Evolutionary conservation across 441 rosid genomes (phyloP), one percentile per base, ranked within the genome.

Genomic region (Erodium moschatum): DNA sequence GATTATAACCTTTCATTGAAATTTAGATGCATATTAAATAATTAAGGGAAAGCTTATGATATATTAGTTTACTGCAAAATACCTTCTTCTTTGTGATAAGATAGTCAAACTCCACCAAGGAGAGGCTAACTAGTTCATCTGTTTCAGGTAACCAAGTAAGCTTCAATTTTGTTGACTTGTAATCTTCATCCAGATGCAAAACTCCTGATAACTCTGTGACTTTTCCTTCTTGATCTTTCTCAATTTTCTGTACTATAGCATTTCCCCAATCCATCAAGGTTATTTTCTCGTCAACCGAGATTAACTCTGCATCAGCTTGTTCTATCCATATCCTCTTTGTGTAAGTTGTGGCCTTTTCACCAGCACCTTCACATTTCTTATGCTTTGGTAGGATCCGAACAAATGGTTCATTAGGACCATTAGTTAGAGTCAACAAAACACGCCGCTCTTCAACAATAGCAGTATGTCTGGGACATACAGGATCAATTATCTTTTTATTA

Each of bases 261-360:
- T 91, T 93, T 65, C 97, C 98, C 97, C 95, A 93, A 70, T 93
- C 97, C 98, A 93, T 93, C 66, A 91, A 76, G 63, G 96, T 92
- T 58, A 92, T 75, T 79, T 91, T 97, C 85, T 88, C 96, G 52
- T 80, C 73, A 58, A 67, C 86, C 3, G 89, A 85, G 75, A 93
- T 84, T 65, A 81, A 80, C 70, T 56, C 70, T 0, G 96, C 97
- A 84, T 91, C 97, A 48, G 78, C 92, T 67, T 82, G 84, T 64
- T 93, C 97, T 10, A 89, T 66, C 98, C 91, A 93, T 56, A 91
- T 81, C 46, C 81, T 83, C 79, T 82, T 89, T 0, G 91, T 84
- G 83, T 71, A 93, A n/a, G 92, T 84, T 33, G 96, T 90, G 4
- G 93, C 86, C 81, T 93, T 93, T 64, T 89, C 92, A 74, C 98